Evolutionary conservation across 306 rosid species (phyloP), one percentile per base, ranked within the genome.

Genomic region (Begonia loranthoides): DNA sequence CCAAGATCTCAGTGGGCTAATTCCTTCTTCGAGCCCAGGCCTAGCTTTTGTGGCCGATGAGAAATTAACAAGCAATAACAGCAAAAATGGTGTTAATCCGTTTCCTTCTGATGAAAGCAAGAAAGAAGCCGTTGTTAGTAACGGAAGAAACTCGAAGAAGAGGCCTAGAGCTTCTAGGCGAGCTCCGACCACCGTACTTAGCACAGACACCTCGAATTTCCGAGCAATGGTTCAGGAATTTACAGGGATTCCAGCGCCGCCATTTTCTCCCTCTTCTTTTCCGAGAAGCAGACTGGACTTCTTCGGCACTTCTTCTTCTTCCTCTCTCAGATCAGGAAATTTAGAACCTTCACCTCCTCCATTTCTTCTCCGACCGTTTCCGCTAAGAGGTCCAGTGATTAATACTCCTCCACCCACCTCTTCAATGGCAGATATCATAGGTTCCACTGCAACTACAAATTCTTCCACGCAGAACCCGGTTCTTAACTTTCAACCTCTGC

Each of bases 171-270:
- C 99, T 4, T 86, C 99, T 0, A 62, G 99, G 62, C 86, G 99
- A 17, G 96, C 99, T 21, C 99, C 99, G 6, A 92, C 99, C 4
- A 92, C 99, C 0, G 94, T 92, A 2, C 63, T 92, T 4, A 92
- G 88, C 2, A 92, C 99, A 1, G 94, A 86, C 73, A 92, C 99
- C 14, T 59, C 88, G 0, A 92, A 92, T 74, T 92, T 92, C 73
- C 56, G 99, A 76, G 94, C 99, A 71, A 92, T 92, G 99, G 99
- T 92, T 60, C 99, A 92, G 54, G 96, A 92, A 70, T 92, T 92
- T 60, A 92, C 99, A 11, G 99, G 99, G 38, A 86, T 92, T 28
- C 99, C 99, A 6, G 88, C 94, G 6, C 96, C 82, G 0, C 96
- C 99, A 4, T 92, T 92, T 62, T 50, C 57, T 1, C 33, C 86